Base-by-base conservation (phyloP, 2,329 filamentous ascomycete species). In the Paracoccidioides brasiliensis region DNA sequence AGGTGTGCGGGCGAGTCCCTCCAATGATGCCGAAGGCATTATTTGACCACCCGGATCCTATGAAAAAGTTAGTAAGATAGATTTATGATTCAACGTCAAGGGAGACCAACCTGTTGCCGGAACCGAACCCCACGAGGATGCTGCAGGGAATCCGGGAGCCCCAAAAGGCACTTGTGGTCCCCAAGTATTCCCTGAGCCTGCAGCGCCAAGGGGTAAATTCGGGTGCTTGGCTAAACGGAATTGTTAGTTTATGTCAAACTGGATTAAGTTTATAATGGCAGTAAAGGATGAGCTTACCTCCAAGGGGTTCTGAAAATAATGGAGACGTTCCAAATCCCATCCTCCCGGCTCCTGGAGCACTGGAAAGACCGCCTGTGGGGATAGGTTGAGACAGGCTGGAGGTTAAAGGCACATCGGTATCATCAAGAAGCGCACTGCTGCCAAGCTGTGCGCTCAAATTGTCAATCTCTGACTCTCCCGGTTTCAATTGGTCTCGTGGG, bases 391-490 rank as follows among this genome's bases (percentile, higher is more conserved):
- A 69, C 30, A 72, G 57, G 57, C 69, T 65, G 62, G 73, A 59
- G 71, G 79, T 66, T 76, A 85, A 71, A 76, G 88, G 64, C 69
- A 83, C 74, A 65, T 94, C 90, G 58, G 85, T 85, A 49, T 85
- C 82, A 59, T 84, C 82, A 44, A 97, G 76, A 10, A 98, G 76
- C 10, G 90, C 93, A 63, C 89, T 90, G 70, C 91, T 97, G 10
- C 93, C 93, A 32, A 98, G 78, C 63, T 93, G 90, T 58, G 85
- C 81, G 59, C 83, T 85, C 55, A 87, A 73, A 51, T 88, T 81
- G 55, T 91, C 88, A 22, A 89, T 74, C 55, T 85, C 83, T 33
- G 75, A 72, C 32, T 78, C 76, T 1, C 69, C 66, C 44, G 67
- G 68, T 57, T 68, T 66, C 22, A 75, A 71, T 35, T 72, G 67